Percentiles rank a stretch among this genome's conserved stretches.
Evolutionary conservation across 2,329 filamentous ascomycete species (phyloP).

Genomic region (Verticillium tricorpus): DNA sequence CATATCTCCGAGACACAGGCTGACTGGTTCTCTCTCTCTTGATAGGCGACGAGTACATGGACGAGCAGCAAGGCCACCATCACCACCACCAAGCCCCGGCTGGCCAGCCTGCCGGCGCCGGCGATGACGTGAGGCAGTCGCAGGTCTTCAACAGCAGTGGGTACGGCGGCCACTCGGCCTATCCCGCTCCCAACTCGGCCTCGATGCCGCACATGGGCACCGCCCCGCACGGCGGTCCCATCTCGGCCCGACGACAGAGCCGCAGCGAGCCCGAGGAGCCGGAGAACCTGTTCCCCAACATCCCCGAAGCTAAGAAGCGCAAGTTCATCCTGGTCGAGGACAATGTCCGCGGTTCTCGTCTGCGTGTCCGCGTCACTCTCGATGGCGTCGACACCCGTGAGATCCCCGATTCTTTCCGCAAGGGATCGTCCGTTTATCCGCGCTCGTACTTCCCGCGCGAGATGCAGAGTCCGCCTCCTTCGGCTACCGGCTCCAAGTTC

Average conservation of each 20-base stretch:
- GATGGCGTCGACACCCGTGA: constrained; percentile 91
- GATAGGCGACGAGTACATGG: constrained; percentile 47
- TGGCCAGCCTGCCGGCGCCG: constrained; percentile 42
- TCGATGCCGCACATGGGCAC: constrained; percentile 59
- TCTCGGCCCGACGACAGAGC: constrained; percentile 29
- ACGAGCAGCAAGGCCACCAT: constrained; percentile 49
- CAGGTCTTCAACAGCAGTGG: constrained; percentile 63
- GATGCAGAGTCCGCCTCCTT: constrained; percentile 82
- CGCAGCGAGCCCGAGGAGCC: constrained; percentile 57
- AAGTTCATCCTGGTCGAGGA: constrained; percentile 98
- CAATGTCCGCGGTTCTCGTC: constrained; percentile 70
- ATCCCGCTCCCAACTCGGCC: constrained; percentile 48
- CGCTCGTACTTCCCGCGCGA: constrained; percentile 89
- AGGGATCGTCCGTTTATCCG: constrained; percentile 83
- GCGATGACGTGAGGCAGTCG: constrained; percentile 64
- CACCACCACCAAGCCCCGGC: constrained; percentile 61
- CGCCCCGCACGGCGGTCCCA: constrained; percentile 25
- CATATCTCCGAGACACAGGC: neutral
- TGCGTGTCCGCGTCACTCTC: constrained; percentile 88
- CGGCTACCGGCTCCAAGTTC: constrained; percentile 68
- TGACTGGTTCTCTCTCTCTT: constrained; percentile 5
- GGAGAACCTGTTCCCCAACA: constrained; percentile 75
- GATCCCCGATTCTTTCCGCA: constrained; percentile 92
- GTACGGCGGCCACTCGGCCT: constrained; percentile 60
- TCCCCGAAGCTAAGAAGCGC: constrained; percentile 85